phyloP scores from a whole-genome alignment of 2,329 filamentous ascomycete genomes.

The Fonsecaea pedrosoi region DNA sequence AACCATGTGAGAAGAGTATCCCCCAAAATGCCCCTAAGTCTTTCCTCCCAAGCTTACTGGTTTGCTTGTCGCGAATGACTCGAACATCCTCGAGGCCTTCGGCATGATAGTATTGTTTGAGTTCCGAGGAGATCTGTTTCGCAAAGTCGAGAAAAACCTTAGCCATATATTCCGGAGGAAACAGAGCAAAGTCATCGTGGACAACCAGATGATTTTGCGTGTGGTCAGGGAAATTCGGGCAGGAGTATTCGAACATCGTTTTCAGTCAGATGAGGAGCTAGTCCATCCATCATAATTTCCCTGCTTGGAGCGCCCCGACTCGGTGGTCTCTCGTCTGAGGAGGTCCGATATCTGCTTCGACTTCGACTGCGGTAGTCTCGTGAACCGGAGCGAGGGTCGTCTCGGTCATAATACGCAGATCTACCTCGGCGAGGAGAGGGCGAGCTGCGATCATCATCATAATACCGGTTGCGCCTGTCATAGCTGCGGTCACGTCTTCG shows the following conservation, averaged over 20 bases:
- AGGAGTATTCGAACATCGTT: slow-evolving; percentile 57
- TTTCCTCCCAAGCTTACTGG: slow-evolving; percentile 51
- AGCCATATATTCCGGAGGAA: slow-evolving; percentile 33
- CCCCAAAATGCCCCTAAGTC: not conserved
- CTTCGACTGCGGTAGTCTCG: slow-evolving; percentile 46
- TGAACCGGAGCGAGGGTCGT: slow-evolving; percentile 52
- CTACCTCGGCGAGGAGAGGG: slow-evolving; percentile 48
- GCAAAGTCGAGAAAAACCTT: slow-evolving; percentile 39
- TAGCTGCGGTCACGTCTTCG: slow-evolving; percentile 43
- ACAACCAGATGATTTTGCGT: slow-evolving; percentile 20
- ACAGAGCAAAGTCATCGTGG: slow-evolving; percentile 25
- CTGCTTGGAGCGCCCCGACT: slow-evolving; percentile 53
- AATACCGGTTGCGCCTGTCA: slow-evolving; percentile 37
- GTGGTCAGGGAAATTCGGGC: slow-evolving; percentile 38
- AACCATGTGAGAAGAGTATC: not conserved
- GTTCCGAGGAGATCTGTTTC: slow-evolving; percentile 63
- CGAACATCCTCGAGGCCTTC: slow-evolving; percentile 63
- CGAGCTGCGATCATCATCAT: slow-evolving; percentile 42
- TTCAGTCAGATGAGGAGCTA: slow-evolving; percentile 58
- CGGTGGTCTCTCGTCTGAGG: slow-evolving; percentile 48
- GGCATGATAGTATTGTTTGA: slow-evolving; percentile 59
- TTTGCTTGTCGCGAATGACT: slow-evolving; percentile 64
- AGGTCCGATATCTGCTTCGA: slow-evolving; percentile 42
- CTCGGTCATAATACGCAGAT: slow-evolving; percentile 54
- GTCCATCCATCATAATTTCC: slow-evolving; percentile 59